Percentiles rank a stretch among this genome's conserved stretches.
Conservation (phyloP, 805 yeast genomes). For the Saccharomycopsis amapae region DNA sequence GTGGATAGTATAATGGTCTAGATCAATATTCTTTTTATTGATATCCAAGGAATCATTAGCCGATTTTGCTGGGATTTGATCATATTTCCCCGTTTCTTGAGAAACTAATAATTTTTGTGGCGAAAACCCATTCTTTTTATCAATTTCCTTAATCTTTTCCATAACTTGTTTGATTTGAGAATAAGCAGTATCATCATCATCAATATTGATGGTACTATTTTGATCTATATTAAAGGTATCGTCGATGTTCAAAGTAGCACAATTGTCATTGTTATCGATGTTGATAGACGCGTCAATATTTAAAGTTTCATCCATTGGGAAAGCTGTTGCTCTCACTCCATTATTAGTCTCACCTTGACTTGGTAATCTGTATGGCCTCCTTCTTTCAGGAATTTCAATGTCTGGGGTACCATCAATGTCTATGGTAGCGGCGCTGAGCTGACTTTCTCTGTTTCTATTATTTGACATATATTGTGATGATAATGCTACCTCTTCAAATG, state of each 20-base stretch:
- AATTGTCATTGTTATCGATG: too few species aligned
- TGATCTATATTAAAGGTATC: background rate
- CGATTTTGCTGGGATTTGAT: too few species aligned
- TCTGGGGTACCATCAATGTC: too few species aligned
- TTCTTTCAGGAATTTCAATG: background rate
- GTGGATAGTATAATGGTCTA: background rate
- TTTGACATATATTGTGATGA: too few species aligned
- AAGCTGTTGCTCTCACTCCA: background rate
- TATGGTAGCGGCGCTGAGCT: too few species aligned
- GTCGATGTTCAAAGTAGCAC: too few species aligned
- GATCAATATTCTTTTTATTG: background rate
- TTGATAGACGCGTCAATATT: background rate
- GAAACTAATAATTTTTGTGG: too few species aligned
- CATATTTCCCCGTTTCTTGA: too few species aligned
- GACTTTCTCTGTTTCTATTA: too few species aligned
- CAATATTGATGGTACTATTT: slow-evolving; percentile 6
- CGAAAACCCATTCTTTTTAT: background rate
- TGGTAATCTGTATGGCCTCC: too few species aligned
- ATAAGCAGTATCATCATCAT: slow-evolving; percentile 8
- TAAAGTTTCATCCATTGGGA: background rate
- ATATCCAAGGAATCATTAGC: too few species aligned
- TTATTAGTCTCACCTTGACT: background rate
- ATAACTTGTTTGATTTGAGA: slow-evolving; percentile 8
- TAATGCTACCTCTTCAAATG: too few species aligned
- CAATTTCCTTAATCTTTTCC: slow-evolving; percentile 11